phyloP scores from a whole-genome alignment of 2,329 filamentous ascomycete species.

The Clonostachys chloroleuca region DNA sequence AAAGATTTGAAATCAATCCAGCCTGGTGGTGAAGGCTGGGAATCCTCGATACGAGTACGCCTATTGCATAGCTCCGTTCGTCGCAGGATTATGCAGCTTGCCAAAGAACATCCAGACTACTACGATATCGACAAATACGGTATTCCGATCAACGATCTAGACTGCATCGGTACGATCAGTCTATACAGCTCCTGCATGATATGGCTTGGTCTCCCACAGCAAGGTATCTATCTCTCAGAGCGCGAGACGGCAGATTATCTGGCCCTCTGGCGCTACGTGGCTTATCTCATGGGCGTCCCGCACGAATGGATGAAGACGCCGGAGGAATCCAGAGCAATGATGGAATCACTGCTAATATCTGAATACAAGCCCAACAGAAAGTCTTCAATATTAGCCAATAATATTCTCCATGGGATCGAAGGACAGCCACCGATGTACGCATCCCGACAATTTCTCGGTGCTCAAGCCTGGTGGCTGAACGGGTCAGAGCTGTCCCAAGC shows the following conservation, averaged over 20 bases:
- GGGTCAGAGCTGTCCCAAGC: slow-evolving; percentile 56
- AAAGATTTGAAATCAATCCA: slow-evolving; percentile 59
- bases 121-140: slow-evolving; percentile 55
- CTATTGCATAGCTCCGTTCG: slow-evolving; percentile 62
- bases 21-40: slow-evolving; percentile 58
- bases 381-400: slow-evolving; percentile 64
- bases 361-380: slow-evolving; percentile 64
- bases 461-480: slow-evolving; percentile 66
- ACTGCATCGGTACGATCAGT: slow-evolving; percentile 67
- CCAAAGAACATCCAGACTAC: slow-evolving; percentile 49
- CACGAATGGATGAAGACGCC: slow-evolving; percentile 54
- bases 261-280: slow-evolving; percentile 73
- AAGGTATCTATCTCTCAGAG: slow-evolving; percentile 61
- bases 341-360: slow-evolving; percentile 63
- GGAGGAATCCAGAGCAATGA: slow-evolving; percentile 50
- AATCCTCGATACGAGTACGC: slow-evolving; percentile 59
- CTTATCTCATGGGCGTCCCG: slow-evolving; percentile 66
- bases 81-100: slow-evolving; percentile 55
- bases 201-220: slow-evolving; percentile 65
- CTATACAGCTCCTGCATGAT: slow-evolving; percentile 66
- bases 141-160: slow-evolving; percentile 70
- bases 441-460: slow-evolving; percentile 62
- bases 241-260: slow-evolving; percentile 67
- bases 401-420: slow-evolving; percentile 68
- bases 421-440: slow-evolving; percentile 61